Base-by-base conservation (phyloP, 306 rosid species). In the Spatholobus suberectus region DNA sequence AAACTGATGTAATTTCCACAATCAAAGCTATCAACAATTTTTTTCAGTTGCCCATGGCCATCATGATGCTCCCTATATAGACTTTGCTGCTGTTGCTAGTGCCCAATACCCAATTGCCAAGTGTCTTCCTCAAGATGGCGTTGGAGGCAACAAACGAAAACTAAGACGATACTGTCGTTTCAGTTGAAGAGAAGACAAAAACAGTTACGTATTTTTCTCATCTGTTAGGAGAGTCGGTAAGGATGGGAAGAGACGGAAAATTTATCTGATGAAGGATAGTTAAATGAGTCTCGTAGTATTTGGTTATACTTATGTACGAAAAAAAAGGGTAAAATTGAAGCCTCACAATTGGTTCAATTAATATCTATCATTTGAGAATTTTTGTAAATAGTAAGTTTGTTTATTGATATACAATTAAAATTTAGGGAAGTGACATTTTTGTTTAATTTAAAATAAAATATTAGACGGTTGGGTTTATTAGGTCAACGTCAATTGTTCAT, bases 401-500 rank as follows among this genome's bases (percentile, higher is more conserved):
- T n/a, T n/a, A n/a, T 51, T n/a, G 58, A 18, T 51, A 18, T 8
- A 23, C 26, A 55, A 55, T 57, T 24, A 24, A 58, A 58, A 58
- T 8, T 23, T 2, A 44, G n/a, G 51, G 17, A 58, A 23, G 66
- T 10, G 66, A 23, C 66, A 58, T 0, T 58, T 20, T 58, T 24
- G 7, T 3, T 23, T 23, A 24, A 23, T 58, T 10, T 24, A 1
- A 23, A 9, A 5, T 57, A 23, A 57, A 0, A 44, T 23, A 4
- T 20, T 20, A 55, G 27, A 21, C 8, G 29, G 62, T 12, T 23
- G 6, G 38, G 68, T 26, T 1, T 12, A 0, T 27, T 4, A 26
- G 38, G 68, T 61, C 68, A 61, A 61, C 38, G 20, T 61, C 68
- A 61, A 61, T 61, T 61, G 35, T 26, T 61, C 38, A 61, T 26